Percentiles rank a stretch among this genome's conserved stretches.
These are phyloP conservation scores for Orbilia ellipsospora DNA, from an alignment of 2,329 filamentous ascomycete genomes.

Conservation along the genomic window DNA sequence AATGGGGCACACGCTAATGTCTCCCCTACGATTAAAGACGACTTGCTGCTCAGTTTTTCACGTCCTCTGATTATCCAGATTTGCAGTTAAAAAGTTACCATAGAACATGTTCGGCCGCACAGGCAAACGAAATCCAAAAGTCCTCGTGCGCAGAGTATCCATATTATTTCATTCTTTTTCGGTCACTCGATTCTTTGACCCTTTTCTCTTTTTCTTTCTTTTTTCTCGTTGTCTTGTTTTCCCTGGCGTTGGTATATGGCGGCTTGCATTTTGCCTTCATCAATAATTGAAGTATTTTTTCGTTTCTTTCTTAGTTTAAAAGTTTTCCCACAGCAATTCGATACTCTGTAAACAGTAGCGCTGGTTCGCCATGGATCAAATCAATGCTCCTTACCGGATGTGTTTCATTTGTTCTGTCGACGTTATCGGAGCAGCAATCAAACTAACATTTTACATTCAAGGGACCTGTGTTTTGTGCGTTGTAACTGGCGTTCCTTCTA, in stretches of 20 bases:
- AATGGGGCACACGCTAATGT: slow-evolving; percentile 45
- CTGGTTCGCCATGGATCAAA: slow-evolving; percentile 56
- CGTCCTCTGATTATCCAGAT: slow-evolving; percentile 21
- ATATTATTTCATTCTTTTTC: slow-evolving; percentile 12
- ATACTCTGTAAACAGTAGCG: slow-evolving; percentile 43
- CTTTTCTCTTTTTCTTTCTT: slow-evolving; percentile 27
- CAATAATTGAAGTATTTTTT: slow-evolving; percentile 1
- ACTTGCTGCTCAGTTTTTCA: slow-evolving; percentile 40
- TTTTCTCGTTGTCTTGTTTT: slow-evolving; percentile 1
- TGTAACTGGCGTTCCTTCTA: slow-evolving; percentile 51
- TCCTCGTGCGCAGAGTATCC: slow-evolving; percentile 26
- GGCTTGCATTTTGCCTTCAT: slow-evolving; percentile 18
- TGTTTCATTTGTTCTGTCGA: slow-evolving; percentile 53
- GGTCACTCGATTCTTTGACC: slow-evolving; percentile 9
- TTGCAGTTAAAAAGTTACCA: slow-evolving; percentile 40
- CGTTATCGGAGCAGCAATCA: slow-evolving; percentile 45
- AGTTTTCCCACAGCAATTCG: slow-evolving; percentile 43
- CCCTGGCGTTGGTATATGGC: slow-evolving; percentile 44
- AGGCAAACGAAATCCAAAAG: slow-evolving; percentile 50
- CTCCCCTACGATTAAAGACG: slow-evolving; percentile 43
- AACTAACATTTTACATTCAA: slow-evolving; percentile 33
- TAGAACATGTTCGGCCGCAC: slow-evolving; percentile 44
- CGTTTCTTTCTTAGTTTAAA: slow-evolving; percentile 29
- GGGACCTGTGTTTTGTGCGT: slow-evolving; percentile 36
- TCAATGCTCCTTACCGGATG: slow-evolving; percentile 35